Evolutionary conservation across 2,329 filamentous ascomycete species (phyloP).

Genomic region (Lomentospora prolificans): DNA sequence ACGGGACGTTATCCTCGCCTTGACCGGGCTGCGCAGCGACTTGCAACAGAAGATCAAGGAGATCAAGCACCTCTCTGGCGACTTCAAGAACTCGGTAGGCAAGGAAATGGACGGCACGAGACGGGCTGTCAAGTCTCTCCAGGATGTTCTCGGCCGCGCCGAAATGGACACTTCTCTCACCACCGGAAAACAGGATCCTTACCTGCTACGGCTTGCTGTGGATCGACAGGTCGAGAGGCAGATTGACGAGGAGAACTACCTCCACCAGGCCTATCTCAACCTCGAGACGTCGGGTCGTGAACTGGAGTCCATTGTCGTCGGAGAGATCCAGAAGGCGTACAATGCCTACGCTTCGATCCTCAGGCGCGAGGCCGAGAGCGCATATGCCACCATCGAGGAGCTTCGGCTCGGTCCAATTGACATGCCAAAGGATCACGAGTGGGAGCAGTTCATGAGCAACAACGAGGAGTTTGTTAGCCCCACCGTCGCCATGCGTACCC

Average conservation of each 20-base stretch:
- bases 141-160: constrained; percentile 69
- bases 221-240: constrained; percentile 88
- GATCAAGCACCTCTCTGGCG: constrained; percentile 84
- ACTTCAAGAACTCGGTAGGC: constrained; percentile 95
- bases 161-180: constrained; percentile 62
- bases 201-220: constrained; percentile 73
- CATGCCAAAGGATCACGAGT: constrained; percentile 93
- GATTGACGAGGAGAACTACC: constrained; percentile 93
- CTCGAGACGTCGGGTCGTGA: constrained; percentile 89
- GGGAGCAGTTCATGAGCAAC: constrained; percentile 69
- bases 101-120: constrained; percentile 85
- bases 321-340: constrained; percentile 96
- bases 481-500: constrained; percentile 62
- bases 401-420: constrained; percentile 75
- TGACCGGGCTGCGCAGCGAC: constrained; percentile 79
- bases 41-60: constrained; percentile 96
- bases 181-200: constrained; percentile 85
- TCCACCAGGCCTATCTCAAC: constrained; percentile 93
- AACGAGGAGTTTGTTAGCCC: constrained; percentile 86
- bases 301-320: constrained; percentile 90
- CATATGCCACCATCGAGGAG: constrained; percentile 67
- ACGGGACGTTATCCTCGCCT: constrained; percentile 77
- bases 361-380: constrained; percentile 80
- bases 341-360: constrained; percentile 87
- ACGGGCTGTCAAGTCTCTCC: constrained; percentile 68